Evolutionary conservation across 805 yeast genomes (phyloP).

Genomic region (Alloascoidea africana): DNA sequence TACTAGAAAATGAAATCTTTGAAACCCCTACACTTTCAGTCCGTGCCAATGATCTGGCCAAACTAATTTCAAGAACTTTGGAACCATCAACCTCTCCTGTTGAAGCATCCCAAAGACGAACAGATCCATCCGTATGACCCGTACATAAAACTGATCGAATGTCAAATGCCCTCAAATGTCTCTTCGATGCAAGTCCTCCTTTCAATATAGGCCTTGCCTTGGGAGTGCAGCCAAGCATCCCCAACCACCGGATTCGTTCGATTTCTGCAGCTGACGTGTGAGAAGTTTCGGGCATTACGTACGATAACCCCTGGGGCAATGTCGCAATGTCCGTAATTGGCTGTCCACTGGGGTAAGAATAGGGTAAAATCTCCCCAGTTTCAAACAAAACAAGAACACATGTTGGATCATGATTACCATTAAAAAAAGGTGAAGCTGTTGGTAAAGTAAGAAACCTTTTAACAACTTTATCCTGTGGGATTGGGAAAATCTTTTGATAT

Average conservation of each 20-base stretch:
- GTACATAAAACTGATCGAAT: slow-evolving; percentile 50
- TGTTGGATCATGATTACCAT: slow-evolving; percentile 67
- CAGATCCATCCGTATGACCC: slow-evolving; percentile 73
- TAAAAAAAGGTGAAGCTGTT: slow-evolving; percentile 56
- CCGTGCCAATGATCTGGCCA: slow-evolving; percentile 31
- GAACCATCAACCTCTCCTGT: slow-evolving; percentile 53
- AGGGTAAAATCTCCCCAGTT: slow-evolving; percentile 49
- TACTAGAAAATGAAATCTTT: slow-evolving; percentile 60
- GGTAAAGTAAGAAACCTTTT: slow-evolving; percentile 39
- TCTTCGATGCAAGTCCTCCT: slow-evolving; percentile 67
- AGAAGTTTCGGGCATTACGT: slow-evolving; percentile 63
- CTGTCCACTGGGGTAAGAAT: slow-evolving; percentile 41
- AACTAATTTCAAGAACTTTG: slow-evolving; percentile 42
- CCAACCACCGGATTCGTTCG: slow-evolving; percentile 58
- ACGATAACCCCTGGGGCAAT: slow-evolving; percentile 71
- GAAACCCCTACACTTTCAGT: slow-evolving; percentile 31
- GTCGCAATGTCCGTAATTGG: slow-evolving; percentile 34
- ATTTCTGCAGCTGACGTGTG: slow-evolving; percentile 38
- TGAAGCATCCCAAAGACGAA: slow-evolving; percentile 72
- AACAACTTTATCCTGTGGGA: slow-evolving; percentile 29
- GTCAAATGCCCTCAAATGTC: slow-evolving; percentile 30
- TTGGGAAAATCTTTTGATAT: slow-evolving; percentile 39
- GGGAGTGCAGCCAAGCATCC: slow-evolving; percentile 46
- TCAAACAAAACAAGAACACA: slow-evolving; percentile 42
- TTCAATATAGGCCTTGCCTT: slow-evolving; percentile 31